Percentiles rank a stretch among this genome's conserved stretches.
Evolutionary conservation across 306 rosid species (phyloP).

Genomic region (Cucumis melo): DNA sequence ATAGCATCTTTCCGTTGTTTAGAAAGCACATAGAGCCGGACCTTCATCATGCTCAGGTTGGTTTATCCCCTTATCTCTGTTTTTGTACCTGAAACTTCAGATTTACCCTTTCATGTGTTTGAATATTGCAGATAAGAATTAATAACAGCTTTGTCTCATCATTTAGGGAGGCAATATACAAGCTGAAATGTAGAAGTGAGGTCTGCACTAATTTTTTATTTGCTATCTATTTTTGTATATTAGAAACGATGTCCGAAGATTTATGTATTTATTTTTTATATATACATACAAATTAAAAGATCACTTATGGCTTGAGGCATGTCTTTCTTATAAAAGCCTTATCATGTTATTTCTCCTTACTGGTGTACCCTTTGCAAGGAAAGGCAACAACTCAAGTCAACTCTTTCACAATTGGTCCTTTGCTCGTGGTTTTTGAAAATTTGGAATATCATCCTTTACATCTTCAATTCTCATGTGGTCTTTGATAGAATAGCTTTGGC

Average conservation of each 20-base stretch:
- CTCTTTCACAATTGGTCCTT: not conserved
- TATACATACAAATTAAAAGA: no score
- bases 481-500: not conserved
- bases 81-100: constrained; percentile 16
- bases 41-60: constrained; percentile 99
- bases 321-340: not conserved
- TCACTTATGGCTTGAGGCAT: no score
- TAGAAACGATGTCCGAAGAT: not conserved
- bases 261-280: no score
- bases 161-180: constrained; percentile 97
- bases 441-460: not conserved
- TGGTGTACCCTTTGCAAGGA: not conserved
- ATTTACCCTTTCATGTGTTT: constrained; percentile 13
- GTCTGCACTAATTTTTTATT: constrained; percentile 27
- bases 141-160: constrained; percentile 97
- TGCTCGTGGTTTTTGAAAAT: not conserved
- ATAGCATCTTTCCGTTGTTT: constrained; percentile 94
- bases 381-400: not conserved
- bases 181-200: constrained; percentile 85
- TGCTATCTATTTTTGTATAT: not conserved
- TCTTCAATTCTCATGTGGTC: not conserved
- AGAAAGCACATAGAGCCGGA: constrained; percentile 97
- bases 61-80: constrained; percentile 26
- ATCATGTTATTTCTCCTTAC: not conserved
- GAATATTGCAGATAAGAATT: constrained; percentile 78